Evolutionary conservation across 495 filamentous ascomycete species (phyloP).

Genomic region (Massariosphaeria phaeospora): DNA sequence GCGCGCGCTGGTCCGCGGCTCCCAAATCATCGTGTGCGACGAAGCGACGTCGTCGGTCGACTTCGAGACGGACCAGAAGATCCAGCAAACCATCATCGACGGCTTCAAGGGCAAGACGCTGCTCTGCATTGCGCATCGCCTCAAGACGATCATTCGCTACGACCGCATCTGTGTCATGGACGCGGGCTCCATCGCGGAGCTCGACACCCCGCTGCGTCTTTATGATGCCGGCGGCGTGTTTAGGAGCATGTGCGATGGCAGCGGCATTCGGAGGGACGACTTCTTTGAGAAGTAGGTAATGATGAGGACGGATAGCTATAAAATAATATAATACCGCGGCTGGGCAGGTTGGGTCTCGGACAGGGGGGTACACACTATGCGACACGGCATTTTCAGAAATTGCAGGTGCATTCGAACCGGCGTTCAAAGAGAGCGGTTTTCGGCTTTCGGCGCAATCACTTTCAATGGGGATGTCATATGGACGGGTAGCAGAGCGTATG

Average conservation of each 20-base stretch:
- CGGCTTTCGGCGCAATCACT: too few relatives aligned
- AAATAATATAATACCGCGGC: background rate
- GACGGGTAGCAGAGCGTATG: too few relatives aligned
- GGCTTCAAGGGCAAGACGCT: conserved; percentile 87
- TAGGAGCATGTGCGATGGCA: conserved; percentile 84
- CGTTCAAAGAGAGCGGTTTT: too few relatives aligned
- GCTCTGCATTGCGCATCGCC: conserved; percentile 89
- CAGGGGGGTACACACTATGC: background rate
- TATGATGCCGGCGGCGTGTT: conserved; percentile 72
- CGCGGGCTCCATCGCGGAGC: conserved; percentile 74
- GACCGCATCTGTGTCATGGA: conserved; percentile 97
- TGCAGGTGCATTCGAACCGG: too few relatives aligned
- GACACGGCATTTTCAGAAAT: background rate
- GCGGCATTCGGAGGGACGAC: conserved; percentile 76
- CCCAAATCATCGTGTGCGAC: conserved; percentile 92
- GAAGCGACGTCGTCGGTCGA: conserved; percentile 91
- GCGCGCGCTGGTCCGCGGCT: conserved; percentile 76
- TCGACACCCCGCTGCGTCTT: conserved; percentile 68
- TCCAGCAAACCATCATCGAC: conserved; percentile 81
- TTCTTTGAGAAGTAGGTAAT: conserved; percentile 40
- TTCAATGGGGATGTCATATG: too few relatives aligned
- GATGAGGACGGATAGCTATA: background rate
- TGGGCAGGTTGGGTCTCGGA: background rate
- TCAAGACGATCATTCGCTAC: conserved; percentile 89
- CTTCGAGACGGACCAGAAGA: conserved; percentile 94